These are phyloP conservation scores for Aspergillus biplanus DNA, from an alignment of 495 filamentous ascomycete genomes.

Conservation along the genomic window DNA sequence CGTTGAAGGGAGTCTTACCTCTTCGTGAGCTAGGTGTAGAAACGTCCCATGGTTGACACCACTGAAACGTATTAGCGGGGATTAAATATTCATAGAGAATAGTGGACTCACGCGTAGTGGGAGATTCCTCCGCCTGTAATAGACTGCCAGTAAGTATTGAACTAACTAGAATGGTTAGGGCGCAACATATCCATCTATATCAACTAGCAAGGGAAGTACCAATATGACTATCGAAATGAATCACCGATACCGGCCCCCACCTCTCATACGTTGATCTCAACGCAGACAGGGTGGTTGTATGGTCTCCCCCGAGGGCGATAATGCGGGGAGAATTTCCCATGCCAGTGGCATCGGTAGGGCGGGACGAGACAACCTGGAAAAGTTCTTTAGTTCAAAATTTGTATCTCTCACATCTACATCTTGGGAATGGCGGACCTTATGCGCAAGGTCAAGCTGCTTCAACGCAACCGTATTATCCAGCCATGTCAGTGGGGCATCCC, in stretches of 20 bases:
- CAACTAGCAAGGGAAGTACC: conserved; percentile 11
- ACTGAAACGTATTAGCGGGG: conserved; percentile 25
- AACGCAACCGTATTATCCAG: conserved; percentile 56
- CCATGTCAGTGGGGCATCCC: conserved; percentile 55
- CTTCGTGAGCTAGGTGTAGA: conserved; percentile 56
- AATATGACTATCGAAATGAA: conserved; percentile 59
- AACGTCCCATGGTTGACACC: conserved; percentile 59
- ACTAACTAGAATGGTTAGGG: neutral
- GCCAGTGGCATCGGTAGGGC: conserved; percentile 25
- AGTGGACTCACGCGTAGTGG: conserved; percentile 49
- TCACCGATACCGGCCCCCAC: conserved; percentile 53
- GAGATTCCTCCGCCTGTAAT: conserved; percentile 43
- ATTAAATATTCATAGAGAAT: neutral
- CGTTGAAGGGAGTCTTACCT: conserved; percentile 24
- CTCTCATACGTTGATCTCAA: conserved; percentile 46
- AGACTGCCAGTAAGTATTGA: neutral
- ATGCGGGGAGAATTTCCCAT: conserved; percentile 42
- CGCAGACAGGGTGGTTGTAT: conserved; percentile 54
- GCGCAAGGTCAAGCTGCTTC: conserved; percentile 51
- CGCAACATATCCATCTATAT: conserved; percentile 1
- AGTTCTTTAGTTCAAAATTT: neutral
- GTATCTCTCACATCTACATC: neutral
- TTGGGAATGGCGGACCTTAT: conserved; percentile 33
- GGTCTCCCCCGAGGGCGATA: conserved; percentile 55
- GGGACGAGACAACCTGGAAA: conserved; percentile 30